Percentiles rank a stretch among this genome's conserved stretches.
Conservation (phyloP, 108 stramenopile genomes). For the Fragilariopsis cylindrus region DNA sequence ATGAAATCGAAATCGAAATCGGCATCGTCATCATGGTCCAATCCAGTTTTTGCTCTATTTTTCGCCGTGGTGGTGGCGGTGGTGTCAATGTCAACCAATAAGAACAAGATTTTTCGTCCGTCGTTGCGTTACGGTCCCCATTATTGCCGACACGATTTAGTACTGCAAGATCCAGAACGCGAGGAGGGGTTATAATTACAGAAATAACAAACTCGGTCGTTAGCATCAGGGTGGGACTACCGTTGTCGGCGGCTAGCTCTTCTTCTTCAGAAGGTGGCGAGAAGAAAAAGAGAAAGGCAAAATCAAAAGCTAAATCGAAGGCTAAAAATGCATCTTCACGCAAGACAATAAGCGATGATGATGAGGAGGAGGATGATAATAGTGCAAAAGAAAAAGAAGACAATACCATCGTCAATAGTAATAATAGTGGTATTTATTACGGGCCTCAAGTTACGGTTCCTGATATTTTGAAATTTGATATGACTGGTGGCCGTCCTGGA, state of each 20-base stretch:
- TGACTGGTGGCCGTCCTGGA: slow-evolving; percentile 59
- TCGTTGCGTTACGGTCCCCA: too few species aligned
- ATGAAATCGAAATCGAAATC: too few species aligned
- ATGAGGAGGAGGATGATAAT: not conserved
- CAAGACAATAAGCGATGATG: not conserved
- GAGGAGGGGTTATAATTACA: too few species aligned
- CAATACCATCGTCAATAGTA: not conserved
- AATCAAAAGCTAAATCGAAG: not conserved
- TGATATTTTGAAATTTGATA: slow-evolving; percentile 38
- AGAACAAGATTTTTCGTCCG: too few species aligned
- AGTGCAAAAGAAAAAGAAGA: not conserved
- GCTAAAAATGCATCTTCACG: not conserved
- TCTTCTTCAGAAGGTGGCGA: slow-evolving; percentile 1
- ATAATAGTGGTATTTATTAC: not conserved
- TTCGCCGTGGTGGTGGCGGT: too few species aligned
- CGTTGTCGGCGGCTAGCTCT: not conserved
- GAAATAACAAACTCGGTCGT: too few species aligned
- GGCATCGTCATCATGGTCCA: too few species aligned
- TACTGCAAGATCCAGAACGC: too few species aligned
- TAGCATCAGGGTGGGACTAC: not conserved
- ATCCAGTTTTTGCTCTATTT: too few species aligned
- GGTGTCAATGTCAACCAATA: too few species aligned
- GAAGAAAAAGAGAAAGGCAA: not conserved
- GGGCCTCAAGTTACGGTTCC: slow-evolving; percentile 27
- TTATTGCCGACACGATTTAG: too few species aligned